phyloP scores from a whole-genome alignment of 2,329 filamentous ascomycete species.

The Hypomyces perniciosus region DNA sequence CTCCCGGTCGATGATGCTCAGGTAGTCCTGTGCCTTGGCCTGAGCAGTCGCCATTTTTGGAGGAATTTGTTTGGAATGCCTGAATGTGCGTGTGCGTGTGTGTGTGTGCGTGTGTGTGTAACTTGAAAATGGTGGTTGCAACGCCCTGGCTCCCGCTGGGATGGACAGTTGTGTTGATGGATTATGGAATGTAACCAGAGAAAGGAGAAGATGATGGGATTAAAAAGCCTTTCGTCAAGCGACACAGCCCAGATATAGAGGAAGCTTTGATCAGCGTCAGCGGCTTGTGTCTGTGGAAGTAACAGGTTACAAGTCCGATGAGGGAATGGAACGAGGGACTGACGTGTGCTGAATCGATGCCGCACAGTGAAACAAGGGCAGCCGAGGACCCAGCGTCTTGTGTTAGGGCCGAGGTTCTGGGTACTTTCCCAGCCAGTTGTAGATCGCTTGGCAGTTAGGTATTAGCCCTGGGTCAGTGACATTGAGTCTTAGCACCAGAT shows the following conservation, averaged over 20 bases:
- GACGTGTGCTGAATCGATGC: constrained; percentile 15
- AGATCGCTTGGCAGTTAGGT: neutral
- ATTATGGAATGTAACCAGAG: constrained; percentile 18
- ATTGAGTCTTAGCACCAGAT: neutral
- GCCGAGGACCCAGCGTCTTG: neutral
- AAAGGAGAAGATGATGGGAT: constrained; percentile 12
- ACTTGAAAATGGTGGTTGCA: neutral
- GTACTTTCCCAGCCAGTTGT: neutral
- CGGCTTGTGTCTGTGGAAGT: constrained; percentile 26
- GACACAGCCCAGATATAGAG: constrained; percentile 13
- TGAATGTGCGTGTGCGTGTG: neutral
- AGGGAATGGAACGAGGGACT: constrained; percentile 13
- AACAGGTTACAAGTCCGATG: constrained; percentile 13
- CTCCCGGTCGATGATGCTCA: constrained; percentile 77
- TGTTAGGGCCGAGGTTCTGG: constrained; percentile 10
- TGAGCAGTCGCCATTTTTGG: constrained; percentile 64
- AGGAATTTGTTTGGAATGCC: constrained; percentile 2
- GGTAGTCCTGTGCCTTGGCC: constrained; percentile 69
- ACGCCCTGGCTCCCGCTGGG: neutral
- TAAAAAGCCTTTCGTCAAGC: constrained; percentile 1
- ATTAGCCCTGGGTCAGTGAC: constrained; percentile 1
- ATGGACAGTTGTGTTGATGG: constrained; percentile 1
- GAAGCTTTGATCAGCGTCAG: constrained; percentile 25
- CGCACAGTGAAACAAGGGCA: constrained; percentile 7
- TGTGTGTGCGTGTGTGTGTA: neutral